Evolutionary conservation across 2,329 filamentous ascomycete genomes (phyloP), one percentile per base, ranked within the genome.

Genomic region (Cercospora sp.): DNA sequence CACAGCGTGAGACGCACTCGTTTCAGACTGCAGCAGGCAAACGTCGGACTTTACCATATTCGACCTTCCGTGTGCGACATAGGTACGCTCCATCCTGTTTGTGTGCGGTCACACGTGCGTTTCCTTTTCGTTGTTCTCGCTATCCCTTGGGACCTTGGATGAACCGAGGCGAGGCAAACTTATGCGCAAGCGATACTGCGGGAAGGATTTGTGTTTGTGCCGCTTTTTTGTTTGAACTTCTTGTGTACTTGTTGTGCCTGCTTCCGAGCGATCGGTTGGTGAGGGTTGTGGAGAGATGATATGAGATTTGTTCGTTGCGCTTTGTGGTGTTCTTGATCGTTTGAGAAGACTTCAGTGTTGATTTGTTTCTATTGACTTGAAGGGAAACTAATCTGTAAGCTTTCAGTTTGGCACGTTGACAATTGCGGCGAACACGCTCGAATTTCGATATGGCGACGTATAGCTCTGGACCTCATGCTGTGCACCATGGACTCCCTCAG

Each of bases 1-100:
- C 55, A 59, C 55, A 18, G 63, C 57, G 55, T 63, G 62, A 61
- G 63, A 55, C 40, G 18, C 53, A 61, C 28, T 16, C 63, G 67
- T 70, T 71, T 71, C 70, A 69, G 51, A 30, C 60, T 57, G 64
- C 61, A 67, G 62, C 69, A 66, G 59, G 68, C 55, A 59, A 37
- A 59, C 55, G 62, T 49, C 55, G 30, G 55, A 5, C 18, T 8
- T 59, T 37, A 16, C 55, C 30, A 6, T 13, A 58, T 63, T 68
- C 68, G 62, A 63, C 7, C 69, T 69, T 59, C 66, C 70, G 70
- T 66, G 71, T 73, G 61, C 71, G 40, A 73, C 71, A 43, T 57
- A 68, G 68, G 71, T 73, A 58, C 67, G 70, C 71, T 57, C 26
- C 55, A 59, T 37, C 32, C 55, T 21, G 55, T 59, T 37, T 37